Evolutionary conservation across 2,329 filamentous ascomycete genomes (phyloP).

Genomic region (Cylindrodendrum hubeiense): DNA sequence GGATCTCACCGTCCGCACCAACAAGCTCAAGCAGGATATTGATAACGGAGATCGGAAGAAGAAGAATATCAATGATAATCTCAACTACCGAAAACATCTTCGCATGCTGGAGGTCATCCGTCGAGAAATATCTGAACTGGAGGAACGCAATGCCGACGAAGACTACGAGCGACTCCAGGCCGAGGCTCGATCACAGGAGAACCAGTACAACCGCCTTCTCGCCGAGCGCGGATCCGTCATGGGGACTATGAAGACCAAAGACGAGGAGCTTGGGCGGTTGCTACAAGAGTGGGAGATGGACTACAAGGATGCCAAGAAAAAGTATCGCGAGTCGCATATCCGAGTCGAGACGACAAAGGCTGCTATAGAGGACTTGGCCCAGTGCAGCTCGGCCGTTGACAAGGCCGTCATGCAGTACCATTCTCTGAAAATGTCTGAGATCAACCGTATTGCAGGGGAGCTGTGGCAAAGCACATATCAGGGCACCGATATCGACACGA

Average conservation of each 20-base stretch:
- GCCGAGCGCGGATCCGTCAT: constrained; percentile 81
- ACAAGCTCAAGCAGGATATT: constrained; percentile 82
- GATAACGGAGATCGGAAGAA: constrained; percentile 85
- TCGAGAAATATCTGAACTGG: constrained; percentile 78
- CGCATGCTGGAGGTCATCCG: constrained; percentile 76
- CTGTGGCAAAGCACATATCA: constrained; percentile 98
- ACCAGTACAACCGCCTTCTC: constrained; percentile 75
- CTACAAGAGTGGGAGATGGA: constrained; percentile 85
- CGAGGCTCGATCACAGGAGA: constrained; percentile 77
- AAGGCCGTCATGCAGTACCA: constrained; percentile 99
- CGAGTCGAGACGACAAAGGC: constrained; percentile 92
- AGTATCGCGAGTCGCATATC: constrained; percentile 90
- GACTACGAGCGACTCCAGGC: constrained; percentile 81
- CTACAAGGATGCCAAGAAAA: constrained; percentile 83
- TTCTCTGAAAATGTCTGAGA: constrained; percentile 96
- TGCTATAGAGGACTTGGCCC: constrained; percentile 88
- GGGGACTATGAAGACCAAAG: constrained; percentile 85
- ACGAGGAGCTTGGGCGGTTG: constrained; percentile 81
- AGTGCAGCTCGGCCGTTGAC: constrained; percentile 87
- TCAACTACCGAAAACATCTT: constrained; percentile 84
- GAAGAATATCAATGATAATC: constrained; percentile 89
- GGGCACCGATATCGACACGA: constrained; percentile 96
- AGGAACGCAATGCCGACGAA: constrained; percentile 83
- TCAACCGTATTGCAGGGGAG: constrained; percentile 94
- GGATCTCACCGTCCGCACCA: constrained; percentile 76